Conservation (phyloP, 495 filamentous ascomycete species). For the Paragyromitra xinjiangensis region DNA sequence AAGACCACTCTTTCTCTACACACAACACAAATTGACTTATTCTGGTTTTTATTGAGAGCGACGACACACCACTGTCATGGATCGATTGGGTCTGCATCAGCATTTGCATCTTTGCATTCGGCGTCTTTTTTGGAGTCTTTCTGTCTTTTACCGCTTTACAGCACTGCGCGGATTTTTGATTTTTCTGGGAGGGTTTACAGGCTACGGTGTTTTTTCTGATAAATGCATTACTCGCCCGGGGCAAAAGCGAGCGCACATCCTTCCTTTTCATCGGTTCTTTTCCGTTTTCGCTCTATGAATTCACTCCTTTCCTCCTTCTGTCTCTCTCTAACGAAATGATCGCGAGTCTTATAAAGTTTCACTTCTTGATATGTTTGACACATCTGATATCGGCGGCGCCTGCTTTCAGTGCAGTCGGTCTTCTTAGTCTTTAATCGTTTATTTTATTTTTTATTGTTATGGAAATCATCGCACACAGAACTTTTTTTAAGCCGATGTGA, state of each 20-base stretch:
- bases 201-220: constrained; percentile 18
- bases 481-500: constrained; percentile 1
- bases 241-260: not conserved
- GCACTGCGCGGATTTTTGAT: constrained; percentile 1
- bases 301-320: not conserved
- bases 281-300: not conserved
- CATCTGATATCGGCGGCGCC: not conserved
- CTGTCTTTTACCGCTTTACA: constrained; percentile 15
- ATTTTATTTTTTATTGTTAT: not conserved
- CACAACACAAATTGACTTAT: constrained; percentile 6
- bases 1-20: constrained; percentile 21
- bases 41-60: constrained; percentile 11
- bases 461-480: not conserved
- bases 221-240: not conserved
- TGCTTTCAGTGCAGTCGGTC: not conserved
- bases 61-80: not conserved
- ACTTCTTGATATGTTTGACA: not conserved
- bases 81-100: constrained; percentile 10
- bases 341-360: not conserved
- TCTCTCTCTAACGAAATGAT: constrained; percentile 3
- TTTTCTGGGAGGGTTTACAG: constrained; percentile 11
- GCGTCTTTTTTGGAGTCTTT: constrained; percentile 28
- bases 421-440: not conserved
- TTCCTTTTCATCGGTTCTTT: not conserved
- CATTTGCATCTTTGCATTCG: constrained; percentile 12